Conservation (phyloP, 331 rosid species). For the Cucumis variabilis region DNA sequence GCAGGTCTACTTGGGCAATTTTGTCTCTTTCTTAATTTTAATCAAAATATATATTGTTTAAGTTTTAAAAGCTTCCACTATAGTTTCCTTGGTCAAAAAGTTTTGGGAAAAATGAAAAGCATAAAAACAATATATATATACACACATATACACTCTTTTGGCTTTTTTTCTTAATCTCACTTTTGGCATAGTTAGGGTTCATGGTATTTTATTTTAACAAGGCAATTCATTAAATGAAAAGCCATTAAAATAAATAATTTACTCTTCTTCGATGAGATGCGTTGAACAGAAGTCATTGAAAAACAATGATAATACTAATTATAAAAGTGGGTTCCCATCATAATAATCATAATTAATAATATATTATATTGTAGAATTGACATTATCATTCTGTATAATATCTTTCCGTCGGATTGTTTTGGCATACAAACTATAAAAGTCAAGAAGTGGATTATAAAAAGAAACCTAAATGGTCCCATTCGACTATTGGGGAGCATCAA, state of each 20-base stretch:
- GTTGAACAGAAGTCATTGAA: not conserved
- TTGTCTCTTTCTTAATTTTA: too few relatives aligned
- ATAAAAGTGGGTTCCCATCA: not conserved
- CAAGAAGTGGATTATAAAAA: conserved; percentile 15
- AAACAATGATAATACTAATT: not conserved
- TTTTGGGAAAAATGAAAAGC: not conserved
- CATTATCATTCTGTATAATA: not conserved
- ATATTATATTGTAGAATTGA: not conserved
- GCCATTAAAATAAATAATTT: not conserved
- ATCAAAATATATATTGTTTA: not conserved
- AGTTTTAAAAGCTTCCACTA: not conserved
- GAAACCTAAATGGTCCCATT: conserved; percentile 14
- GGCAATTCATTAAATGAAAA: not conserved
- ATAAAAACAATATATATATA: too few relatives aligned
- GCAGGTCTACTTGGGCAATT: too few relatives aligned
- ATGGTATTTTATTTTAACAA: not conserved
- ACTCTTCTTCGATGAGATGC: not conserved
- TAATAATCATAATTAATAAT: not conserved
- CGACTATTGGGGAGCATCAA: not conserved
- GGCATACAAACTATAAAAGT: conserved; percentile 18
- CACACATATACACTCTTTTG: too few relatives aligned
- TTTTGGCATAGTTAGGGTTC: not conserved
- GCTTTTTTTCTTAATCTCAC: not conserved
- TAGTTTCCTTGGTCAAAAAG: not conserved
- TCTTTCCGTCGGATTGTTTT: not conserved